phyloP scores from a whole-genome alignment of 768 basidiomycete species.

The Suillus ampliporus region DNA sequence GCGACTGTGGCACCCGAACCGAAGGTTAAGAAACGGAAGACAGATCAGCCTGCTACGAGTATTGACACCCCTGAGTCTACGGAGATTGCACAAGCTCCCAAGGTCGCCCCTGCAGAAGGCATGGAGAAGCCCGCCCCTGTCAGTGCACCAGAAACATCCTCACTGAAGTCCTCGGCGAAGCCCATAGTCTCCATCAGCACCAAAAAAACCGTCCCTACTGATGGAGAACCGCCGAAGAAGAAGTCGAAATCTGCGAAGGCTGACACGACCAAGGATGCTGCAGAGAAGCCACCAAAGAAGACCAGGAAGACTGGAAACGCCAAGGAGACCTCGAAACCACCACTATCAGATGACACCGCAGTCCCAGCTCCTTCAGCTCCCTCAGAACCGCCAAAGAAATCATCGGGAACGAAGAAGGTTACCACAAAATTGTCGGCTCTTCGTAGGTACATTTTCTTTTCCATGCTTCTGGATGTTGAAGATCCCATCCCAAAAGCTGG shows the following conservation, averaged over 20 bases:
- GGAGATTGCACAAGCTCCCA: not conserved
- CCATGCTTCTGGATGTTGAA: not conserved
- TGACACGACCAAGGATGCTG: slow-evolving; percentile 3
- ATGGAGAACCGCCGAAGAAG: slow-evolving; percentile 10
- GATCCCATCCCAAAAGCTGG: not conserved
- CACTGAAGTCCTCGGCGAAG: slow-evolving; percentile 3
- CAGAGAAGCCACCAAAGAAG: slow-evolving; percentile 13
- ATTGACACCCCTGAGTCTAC: not conserved
- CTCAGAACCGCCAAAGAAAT: not conserved
- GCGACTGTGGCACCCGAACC: slow-evolving; percentile 8
- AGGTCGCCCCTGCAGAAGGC: not conserved
- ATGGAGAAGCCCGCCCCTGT: slow-evolving; percentile 4
- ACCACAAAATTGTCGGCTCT: no score
- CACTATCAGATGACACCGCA: not conserved
- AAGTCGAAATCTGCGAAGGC: slow-evolving; percentile 10
- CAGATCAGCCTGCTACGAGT: not conserved
- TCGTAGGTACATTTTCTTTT: not conserved
- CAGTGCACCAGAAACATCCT: not conserved
- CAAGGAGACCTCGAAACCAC: not conserved
- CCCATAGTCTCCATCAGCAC: slow-evolving; percentile 6
- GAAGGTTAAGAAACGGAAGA: slow-evolving; percentile 17
- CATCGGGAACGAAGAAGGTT: not conserved
- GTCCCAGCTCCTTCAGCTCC: not conserved
- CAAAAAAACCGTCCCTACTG: slow-evolving; percentile 1
- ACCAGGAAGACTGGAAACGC: slow-evolving; percentile 4